Evolutionary conservation across 139 green algal species (phyloP), one percentile per base, ranked within the genome.

Genomic region (Tetradesmus obliquus): DNA sequence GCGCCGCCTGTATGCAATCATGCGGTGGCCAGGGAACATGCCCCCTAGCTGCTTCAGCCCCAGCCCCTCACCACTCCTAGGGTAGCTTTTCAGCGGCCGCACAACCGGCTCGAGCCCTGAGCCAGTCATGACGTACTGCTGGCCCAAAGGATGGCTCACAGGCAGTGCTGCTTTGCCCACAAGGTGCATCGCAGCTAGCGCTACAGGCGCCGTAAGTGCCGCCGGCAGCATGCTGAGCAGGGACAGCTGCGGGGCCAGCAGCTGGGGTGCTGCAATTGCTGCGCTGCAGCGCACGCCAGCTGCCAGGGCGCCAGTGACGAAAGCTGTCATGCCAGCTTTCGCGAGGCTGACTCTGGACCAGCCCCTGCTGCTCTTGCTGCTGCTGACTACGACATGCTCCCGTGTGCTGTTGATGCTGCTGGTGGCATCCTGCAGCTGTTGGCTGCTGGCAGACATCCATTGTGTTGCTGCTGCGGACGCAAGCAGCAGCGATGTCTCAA

Each of bases 1-100:
- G 5, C 89, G 62, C 20, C 66, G 24, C 1, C 89, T 17, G 66
- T 92, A 92, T 13, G 89, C 81, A 66, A 92, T 92, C 89, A 92
- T 92, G 3, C 89, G n/a, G 53, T 92, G 89, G 2, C 89, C 89
- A n/a, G 89, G 89, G 55, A 88, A 88, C 55, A 92, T 24, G 53
- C 89, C 89, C 12, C 89, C 89, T 20, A 92, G 69, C 51, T 88
- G 9, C 53, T 72, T 19, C 54, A 92, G 54, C 55, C 54, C 62
- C 66, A 92, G 82, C 15, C 24, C 58, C 15, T 88, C 17, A 6
- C 58, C 60, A 20, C 17, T 10, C 10, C 71, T 82, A 62, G 82
- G 89, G 51, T 85, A 92, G 8, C 32, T 57, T 5, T 20, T 79
- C 53, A 92, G 55, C 0, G 89, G 89, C 89, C 79, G 51, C 2